These are phyloP conservation scores for Aspergillus steynii DNA, from an alignment of 495 filamentous ascomycete genomes.

Conservation along the genomic window DNA sequence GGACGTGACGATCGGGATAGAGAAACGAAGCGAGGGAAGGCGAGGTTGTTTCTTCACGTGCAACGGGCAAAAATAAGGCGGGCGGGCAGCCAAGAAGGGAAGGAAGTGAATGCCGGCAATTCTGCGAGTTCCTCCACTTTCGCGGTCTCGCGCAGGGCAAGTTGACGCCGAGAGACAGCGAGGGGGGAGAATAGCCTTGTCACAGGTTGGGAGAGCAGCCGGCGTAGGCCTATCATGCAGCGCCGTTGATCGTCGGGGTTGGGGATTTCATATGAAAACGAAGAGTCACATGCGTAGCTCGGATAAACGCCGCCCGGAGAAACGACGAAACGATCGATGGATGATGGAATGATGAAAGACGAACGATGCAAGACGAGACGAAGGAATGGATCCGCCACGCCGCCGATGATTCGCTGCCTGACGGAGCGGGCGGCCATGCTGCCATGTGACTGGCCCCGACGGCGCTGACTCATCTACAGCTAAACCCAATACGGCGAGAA, in stretches of 20 bases:
- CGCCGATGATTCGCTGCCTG: background rate
- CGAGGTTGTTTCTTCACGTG: background rate
- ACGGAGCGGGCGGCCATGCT: background rate
- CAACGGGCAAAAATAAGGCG: background rate
- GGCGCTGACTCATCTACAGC: background rate
- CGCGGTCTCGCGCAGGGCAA: background rate
- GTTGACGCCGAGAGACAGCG: background rate
- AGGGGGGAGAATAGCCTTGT: background rate
- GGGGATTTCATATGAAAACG: background rate
- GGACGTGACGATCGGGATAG: background rate
- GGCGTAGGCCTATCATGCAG: background rate
- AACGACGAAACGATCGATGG: background rate
- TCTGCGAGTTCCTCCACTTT: background rate
- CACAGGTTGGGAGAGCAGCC: background rate
- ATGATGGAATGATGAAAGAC: no score
- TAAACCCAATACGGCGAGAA: background rate
- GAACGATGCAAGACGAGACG: no score
- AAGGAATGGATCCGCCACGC: background rate
- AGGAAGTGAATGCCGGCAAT: background rate
- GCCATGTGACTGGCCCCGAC: background rate
- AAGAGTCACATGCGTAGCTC: background rate
- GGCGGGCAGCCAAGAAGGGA: background rate
- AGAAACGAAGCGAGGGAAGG: background rate
- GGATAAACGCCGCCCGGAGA: background rate
- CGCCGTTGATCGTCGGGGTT: background rate